These are phyloP conservation scores for Aureoboletus auriporus DNA, from an alignment of 768 basidiomycete species.

Conservation along the genomic window DNA sequence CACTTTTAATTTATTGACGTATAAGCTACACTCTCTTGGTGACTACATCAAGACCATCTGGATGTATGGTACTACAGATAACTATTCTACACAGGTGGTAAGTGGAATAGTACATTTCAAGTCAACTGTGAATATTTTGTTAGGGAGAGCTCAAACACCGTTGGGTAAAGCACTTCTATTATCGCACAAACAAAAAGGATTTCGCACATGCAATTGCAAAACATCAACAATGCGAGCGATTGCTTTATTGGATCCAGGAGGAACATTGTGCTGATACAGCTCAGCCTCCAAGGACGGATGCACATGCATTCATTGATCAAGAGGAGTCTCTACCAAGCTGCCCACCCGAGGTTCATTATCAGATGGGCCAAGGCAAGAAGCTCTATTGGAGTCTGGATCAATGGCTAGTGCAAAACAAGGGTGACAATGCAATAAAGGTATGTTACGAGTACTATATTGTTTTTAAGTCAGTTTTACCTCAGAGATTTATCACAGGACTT, in stretches of 20 bases:
- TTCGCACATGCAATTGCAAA: conserved; percentile 27
- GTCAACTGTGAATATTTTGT: neutral
- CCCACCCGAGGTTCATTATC: neutral
- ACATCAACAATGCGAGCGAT: conserved; percentile 14
- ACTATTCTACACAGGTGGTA: conserved; percentile 36
- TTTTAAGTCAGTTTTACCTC: no score
- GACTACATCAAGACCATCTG: conserved; percentile 13
- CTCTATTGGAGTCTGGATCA: neutral
- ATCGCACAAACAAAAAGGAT: conserved; percentile 32
- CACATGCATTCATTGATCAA: neutral
- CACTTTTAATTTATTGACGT: conserved; percentile 12
- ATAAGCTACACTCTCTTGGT: conserved; percentile 16
- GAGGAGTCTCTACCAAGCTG: neutral
- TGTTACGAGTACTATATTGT: neutral
- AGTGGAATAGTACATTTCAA: no score
- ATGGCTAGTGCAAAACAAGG: neutral
- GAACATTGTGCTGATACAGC: no score
- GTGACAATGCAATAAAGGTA: neutral
- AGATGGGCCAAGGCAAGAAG: neutral
- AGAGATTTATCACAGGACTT: neutral
- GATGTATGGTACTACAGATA: conserved; percentile 20
- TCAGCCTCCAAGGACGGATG: neutral
- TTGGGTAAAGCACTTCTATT: conserved; percentile 35
- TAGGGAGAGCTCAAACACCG: conserved; percentile 34
- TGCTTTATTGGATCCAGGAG: neutral